Evolutionary conservation across 2,329 filamentous ascomycete species (phyloP), one percentile per base, ranked within the genome.

Genomic region (Fusarium incarnatum): DNA sequence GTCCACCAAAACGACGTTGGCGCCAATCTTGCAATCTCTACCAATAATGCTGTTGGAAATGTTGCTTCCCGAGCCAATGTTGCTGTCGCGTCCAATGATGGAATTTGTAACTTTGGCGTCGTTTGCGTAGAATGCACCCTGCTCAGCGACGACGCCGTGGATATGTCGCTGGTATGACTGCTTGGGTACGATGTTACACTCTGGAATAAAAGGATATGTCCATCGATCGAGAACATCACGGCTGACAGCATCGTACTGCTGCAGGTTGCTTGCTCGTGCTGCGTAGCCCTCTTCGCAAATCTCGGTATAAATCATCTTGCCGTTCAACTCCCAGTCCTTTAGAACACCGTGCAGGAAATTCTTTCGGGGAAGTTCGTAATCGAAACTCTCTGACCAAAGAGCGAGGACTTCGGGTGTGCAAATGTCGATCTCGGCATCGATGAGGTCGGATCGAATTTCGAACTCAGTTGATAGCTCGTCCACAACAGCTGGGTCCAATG

Each of bases 301-400:
- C 75, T 98, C 92, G 4, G 94, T 92, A 78, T 98, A 94, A 55
- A 99, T 93, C n/a, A 94, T 94, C 83, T 98, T 97, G 63, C 94
- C 94, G 79, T 98, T 98, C 60, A 98, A 85, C 78, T 99, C 96
- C 83, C 94, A 97, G 79, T 99, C 96, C 82, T 98, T 98, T 56
- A 99, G 83, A 2, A 98, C 94, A 63, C 94, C 94, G 77, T 94
- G 93, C 37, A 99, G 82, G 75, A 97, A 98, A 75, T 97, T 94
- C 75, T 91, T 91, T 57, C 94, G 88, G 2, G 95, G 94, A 10
- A 94, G 87, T 78, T 98, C 94, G 79, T 97, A 98, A 79, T 99
- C 95, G 75, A 98, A 99, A 77, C 94, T 97, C 81, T 99, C 96
- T 11, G 94, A 96, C 93, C 96, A 99, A 60, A 98, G 83, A 10